These are phyloP conservation scores for Rhodotorula sp. DNA, from an alignment of 1,284 basidiomycete genomes.

Conservation along the genomic window DNA sequence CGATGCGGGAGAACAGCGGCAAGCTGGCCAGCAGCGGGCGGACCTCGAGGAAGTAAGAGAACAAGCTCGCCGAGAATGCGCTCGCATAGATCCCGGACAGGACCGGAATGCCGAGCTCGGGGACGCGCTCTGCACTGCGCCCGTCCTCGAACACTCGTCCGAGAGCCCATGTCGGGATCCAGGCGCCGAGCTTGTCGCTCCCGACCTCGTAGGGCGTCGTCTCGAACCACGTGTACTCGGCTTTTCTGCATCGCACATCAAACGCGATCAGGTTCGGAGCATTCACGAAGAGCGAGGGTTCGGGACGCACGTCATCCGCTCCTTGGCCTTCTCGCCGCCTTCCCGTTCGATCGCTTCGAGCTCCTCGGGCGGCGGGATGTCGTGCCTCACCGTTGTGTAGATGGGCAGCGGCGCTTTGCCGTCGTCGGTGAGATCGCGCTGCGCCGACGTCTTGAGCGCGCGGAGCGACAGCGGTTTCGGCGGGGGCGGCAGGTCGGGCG, in stretches of 20 bases:
- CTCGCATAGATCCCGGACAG: slow-evolving; percentile 55
- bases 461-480: slow-evolving; percentile 47
- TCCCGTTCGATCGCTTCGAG: slow-evolving; percentile 45
- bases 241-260: slow-evolving; percentile 12
- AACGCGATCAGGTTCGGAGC: too few species aligned
- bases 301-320: slow-evolving; percentile 4
- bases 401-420: slow-evolving; percentile 54
- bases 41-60: slow-evolving; percentile 54
- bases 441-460: slow-evolving; percentile 52
- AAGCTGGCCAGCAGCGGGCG: slow-evolving; percentile 51
- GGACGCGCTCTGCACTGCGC: slow-evolving; percentile 51
- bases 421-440: slow-evolving; percentile 49
- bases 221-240: slow-evolving; percentile 47
- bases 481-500: slow-evolving; percentile 35
- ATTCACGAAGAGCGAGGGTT: too few species aligned
- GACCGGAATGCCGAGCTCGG: slow-evolving; percentile 54
- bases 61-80: slow-evolving; percentile 55
- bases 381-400: slow-evolving; percentile 52
- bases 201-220: slow-evolving; percentile 55
- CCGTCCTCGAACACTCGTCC: slow-evolving; percentile 53
- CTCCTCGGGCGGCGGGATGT: slow-evolving; percentile 46
- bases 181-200: slow-evolving; percentile 55
- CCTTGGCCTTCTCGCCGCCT: slow-evolving; percentile 28
- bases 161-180: slow-evolving; percentile 55
- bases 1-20: slow-evolving; percentile 52